These are phyloP conservation scores for Euptelea pleiosperma DNA, from an alignment of 164 flowering plant species.

Conservation along the genomic window DNA sequence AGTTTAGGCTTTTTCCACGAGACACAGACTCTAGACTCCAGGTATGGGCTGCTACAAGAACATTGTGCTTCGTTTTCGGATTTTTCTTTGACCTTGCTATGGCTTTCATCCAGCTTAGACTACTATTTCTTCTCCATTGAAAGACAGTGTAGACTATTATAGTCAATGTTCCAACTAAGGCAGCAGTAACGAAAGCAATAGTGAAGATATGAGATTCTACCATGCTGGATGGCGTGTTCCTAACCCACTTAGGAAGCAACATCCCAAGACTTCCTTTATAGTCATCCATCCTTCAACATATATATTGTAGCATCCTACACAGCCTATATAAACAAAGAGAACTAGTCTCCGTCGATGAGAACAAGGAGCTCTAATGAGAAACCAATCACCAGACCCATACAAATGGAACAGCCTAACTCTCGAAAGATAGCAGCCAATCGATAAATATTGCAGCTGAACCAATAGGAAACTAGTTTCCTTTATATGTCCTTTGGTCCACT, in stretches of 20 bases:
- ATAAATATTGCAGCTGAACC: background rate
- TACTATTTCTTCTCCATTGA: conserved; percentile 91
- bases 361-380: background rate
- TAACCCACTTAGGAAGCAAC: conserved; percentile 40
- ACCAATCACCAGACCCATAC: background rate
- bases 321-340: background rate
- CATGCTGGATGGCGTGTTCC: conserved; percentile 33
- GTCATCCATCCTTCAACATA: conserved; percentile 51
- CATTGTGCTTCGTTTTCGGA: conserved; percentile 64
- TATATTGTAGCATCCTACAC: background rate
- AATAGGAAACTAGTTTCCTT: too few species aligned
- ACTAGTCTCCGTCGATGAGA: background rate
- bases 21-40: conserved; percentile 71
- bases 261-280: conserved; percentile 25
- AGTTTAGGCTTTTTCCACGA: conserved; percentile 76
- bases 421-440: too few species aligned
- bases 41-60: conserved; percentile 62
- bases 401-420: background rate
- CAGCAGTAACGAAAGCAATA: conserved; percentile 59
- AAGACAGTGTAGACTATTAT: conserved; percentile 79
- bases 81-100: conserved; percentile 85
- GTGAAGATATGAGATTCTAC: conserved; percentile 62
- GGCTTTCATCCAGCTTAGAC: conserved; percentile 87
- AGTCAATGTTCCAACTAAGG: conserved; percentile 68
- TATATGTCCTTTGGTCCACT: background rate